Conservation (phyloP, 306 rosid genomes). For the Cajanus cajan region DNA sequence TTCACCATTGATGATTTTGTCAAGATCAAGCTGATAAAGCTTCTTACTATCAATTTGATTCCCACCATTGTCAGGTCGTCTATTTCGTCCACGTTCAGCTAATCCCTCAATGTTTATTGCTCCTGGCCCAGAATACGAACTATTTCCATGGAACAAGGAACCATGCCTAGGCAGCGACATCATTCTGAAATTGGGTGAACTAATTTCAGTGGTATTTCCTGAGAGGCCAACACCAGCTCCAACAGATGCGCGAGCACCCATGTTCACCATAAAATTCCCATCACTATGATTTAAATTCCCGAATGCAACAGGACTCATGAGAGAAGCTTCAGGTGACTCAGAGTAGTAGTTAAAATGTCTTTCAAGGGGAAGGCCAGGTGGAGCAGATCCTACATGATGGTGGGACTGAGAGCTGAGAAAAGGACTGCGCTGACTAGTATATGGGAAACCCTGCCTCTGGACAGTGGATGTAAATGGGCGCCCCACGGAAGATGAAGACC, state of each 20-base stretch:
- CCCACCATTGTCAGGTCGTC: constrained; percentile 67
- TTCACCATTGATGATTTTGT: constrained; percentile 73
- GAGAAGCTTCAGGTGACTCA: constrained; percentile 78
- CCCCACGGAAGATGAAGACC: constrained; percentile 68
- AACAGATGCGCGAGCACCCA: constrained; percentile 51
- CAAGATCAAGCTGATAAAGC: constrained; percentile 92
- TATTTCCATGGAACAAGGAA: constrained; percentile 69
- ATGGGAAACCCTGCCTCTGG: constrained; percentile 73
- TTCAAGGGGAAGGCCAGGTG: constrained; percentile 75
- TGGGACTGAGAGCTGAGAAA: constrained; percentile 58
- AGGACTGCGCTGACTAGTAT: constrained; percentile 52
- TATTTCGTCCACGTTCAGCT: constrained; percentile 61
- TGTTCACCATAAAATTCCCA: constrained; percentile 63
- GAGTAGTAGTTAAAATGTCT: constrained; percentile 78
- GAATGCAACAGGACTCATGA: constrained; percentile 49
- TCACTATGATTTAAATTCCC: constrained; percentile 55
- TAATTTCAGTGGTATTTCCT: constrained; percentile 61
- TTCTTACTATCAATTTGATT: constrained; percentile 70
- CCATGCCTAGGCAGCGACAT: constrained; percentile 72
- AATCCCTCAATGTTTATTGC: constrained; percentile 52
- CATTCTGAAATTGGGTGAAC: constrained; percentile 74
- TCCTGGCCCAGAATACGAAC: constrained; percentile 61
- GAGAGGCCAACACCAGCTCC: constrained; percentile 63
- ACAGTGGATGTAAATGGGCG: constrained; percentile 63
- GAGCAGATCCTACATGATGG: constrained; percentile 93